Percentiles rank a stretch among this genome's conserved stretches.
These are phyloP conservation scores for Gentiana macrophylla DNA, from an alignment of 257 asterid genomes.

Conservation along the genomic window DNA sequence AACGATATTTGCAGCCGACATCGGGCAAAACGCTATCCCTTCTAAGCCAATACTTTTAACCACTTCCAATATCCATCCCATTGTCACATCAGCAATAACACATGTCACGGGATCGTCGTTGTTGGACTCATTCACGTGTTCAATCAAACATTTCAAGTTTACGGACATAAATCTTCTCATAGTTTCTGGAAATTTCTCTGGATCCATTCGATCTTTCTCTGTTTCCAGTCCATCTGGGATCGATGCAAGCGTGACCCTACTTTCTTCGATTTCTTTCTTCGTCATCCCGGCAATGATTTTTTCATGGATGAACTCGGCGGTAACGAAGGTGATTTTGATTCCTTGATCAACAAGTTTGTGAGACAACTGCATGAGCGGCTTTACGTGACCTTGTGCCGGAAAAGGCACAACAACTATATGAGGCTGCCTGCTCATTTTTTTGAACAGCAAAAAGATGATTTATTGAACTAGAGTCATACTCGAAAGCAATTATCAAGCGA, in stretches of 20 bases:
- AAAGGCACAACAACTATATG: slow-evolving; percentile 28
- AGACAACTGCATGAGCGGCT: slow-evolving; percentile 35
- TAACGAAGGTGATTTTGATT: slow-evolving; percentile 39
- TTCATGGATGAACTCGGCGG: slow-evolving; percentile 23
- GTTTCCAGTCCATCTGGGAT: slow-evolving; percentile 19
- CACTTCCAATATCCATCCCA: slow-evolving; percentile 25
- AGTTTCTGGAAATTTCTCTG: slow-evolving; percentile 1
- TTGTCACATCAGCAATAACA: slow-evolving; percentile 20
- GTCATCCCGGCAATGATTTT: slow-evolving; percentile 1
- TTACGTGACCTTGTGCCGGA: slow-evolving; percentile 51
- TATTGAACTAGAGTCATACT: too few relatives aligned
- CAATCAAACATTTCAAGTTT: slow-evolving; percentile 3
- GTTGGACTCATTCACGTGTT: slow-evolving; percentile 8
- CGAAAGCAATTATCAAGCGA: too few relatives aligned
- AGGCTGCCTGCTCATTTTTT: slow-evolving; percentile 6
- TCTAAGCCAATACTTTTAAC: slow-evolving; percentile 19
- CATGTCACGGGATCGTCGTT: slow-evolving; percentile 22
- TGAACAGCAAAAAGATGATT: too few relatives aligned
- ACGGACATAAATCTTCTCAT: slow-evolving; percentile 8
- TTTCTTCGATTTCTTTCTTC: not conserved
- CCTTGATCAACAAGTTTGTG: slow-evolving; percentile 28
- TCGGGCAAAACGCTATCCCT: slow-evolving; percentile 12
- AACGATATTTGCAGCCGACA: slow-evolving; percentile 19
- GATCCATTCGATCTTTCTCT: slow-evolving; percentile 10
- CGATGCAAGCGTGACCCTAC: slow-evolving; percentile 9